Percentiles rank a stretch among this genome's conserved stretches.
Conservation (phyloP, 106 monocot genomes). For the Allium sativum region DNA sequence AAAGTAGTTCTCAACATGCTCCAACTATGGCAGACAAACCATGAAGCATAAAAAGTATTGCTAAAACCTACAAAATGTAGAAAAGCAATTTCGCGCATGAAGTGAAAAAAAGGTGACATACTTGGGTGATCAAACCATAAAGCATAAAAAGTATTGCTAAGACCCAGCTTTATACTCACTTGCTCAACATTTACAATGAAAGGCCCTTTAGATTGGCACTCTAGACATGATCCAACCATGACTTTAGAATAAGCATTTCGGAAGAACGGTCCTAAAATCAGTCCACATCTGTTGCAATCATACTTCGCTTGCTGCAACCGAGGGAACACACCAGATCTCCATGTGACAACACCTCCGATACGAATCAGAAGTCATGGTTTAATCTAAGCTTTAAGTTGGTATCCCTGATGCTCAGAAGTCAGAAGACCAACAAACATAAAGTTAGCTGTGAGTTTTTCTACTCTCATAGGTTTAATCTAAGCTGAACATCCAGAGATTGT, state of each 20-base stretch:
- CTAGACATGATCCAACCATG: conserved; percentile 95
- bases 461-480: too few relatives aligned
- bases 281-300: conserved; percentile 89
- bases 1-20: too few relatives aligned
- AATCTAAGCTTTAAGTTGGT: too few relatives aligned
- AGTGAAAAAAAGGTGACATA: conserved; percentile 21
- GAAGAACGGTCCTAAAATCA: conserved; percentile 88
- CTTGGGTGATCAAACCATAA: conserved; percentile 83
- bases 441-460: too few relatives aligned
- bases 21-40: too few relatives aligned
- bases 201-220: conserved; percentile 98
- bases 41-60: neutral
- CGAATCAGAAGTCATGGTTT: too few relatives aligned
- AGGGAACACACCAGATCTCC: conserved; percentile 93
- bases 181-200: conserved; percentile 95
- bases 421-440: too few relatives aligned
- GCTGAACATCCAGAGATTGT: too few relatives aligned
- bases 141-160: too few relatives aligned
- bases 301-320: conserved; percentile 98
- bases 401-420: too few relatives aligned
- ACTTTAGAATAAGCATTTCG: conserved; percentile 98
- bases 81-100: neutral
- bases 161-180: conserved; percentile 21
- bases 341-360: conserved; percentile 96
- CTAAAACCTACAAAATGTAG: neutral